Evolutionary conservation across 345 rosid species (phyloP), one percentile per base, ranked within the genome.

Genomic region (Capsella bursapastoris): DNA sequence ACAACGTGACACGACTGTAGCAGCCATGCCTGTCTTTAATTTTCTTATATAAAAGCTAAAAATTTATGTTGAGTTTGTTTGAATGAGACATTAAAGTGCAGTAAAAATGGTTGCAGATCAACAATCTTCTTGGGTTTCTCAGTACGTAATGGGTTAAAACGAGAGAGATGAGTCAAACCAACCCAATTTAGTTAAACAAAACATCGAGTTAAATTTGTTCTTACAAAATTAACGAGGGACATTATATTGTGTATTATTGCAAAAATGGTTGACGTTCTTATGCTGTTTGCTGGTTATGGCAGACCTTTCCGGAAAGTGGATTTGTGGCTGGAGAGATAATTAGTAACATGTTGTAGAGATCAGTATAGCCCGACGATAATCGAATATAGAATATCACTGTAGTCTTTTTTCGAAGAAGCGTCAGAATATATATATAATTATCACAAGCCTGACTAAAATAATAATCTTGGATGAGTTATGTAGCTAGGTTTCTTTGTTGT

Each of bases 1-100:
- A 65, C 31, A 66, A 50, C 47, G 59, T 66, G 59, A 50, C 59
- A 66, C 69, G 44, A 65, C 29, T 22, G 25, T 22, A 50, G 58
- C 45, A 50, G 50, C 45, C 47, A 66, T 50, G 58, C 4, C 45
- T 66, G 31, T 64, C 16, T 64, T 29, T 15, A 31, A n/a, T 10
- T 9, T 40, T 40, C 43, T 40, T 40, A 40, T 10, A 10, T 40
- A 3, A 38, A 38, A 38, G 2, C 41, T 3, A 38, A 8, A 35
- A 28, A n/a, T n/a, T 51, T 35, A 37, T 22, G 34, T 16, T 8
- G 37, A 41, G 72, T 68, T 68, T 18, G 18, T 41, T 15, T 44
- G 53, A 29, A 43, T n/a, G 1, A 68, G 16, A 28, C 50, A 57
- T 69, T 69, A 6, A 44, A 57, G 14, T 11, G 45, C 64, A 44